These are phyloP conservation scores for Dendrobium catenatum DNA, from an alignment of 106 monocot genomes.

Conservation along the genomic window DNA sequence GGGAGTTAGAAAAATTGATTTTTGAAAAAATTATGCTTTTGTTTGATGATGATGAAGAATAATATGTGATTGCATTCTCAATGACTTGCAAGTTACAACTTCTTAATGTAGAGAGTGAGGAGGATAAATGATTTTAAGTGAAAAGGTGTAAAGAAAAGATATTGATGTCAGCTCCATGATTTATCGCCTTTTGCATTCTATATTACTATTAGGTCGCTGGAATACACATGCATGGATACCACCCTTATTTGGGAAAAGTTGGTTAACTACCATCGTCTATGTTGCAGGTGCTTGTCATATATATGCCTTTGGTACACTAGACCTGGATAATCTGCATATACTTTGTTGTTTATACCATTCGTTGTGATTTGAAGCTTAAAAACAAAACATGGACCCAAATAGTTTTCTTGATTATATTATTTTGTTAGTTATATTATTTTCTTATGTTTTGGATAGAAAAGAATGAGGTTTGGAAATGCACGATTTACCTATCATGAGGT, in stretches of 20 bases:
- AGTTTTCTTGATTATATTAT: not conserved
- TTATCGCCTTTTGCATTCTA: not conserved
- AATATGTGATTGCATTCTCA: not conserved
- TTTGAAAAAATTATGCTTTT: not conserved
- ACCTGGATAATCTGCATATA: not conserved
- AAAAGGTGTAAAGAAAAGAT: not conserved
- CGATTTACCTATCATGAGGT: not conserved
- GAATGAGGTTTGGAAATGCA: not conserved
- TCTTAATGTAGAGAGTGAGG: not conserved
- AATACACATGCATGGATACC: not conserved
- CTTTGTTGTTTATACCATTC: not conserved
- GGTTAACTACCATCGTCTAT: constrained; percentile 1
- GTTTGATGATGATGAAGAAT: not conserved
- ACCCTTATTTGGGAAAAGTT: not conserved
- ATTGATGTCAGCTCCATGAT: constrained; percentile 3
- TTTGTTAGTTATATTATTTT: not conserved
- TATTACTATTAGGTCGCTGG: not conserved
- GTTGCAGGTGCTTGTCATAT: not conserved
- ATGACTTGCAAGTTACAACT: not conserved
- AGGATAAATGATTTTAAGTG: not conserved
- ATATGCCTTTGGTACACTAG: not conserved
- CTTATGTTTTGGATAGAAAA: not conserved
- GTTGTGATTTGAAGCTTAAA: not conserved
- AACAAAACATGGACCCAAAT: not conserved
- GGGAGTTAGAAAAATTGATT: not conserved